A percentile compares a stretch with the other conserved stretches of the same genome.
These are phyloP conservation scores for Leptographium lundbergii DNA, from an alignment of 2,329 filamentous ascomycete genomes.

Conservation along the genomic window DNA sequence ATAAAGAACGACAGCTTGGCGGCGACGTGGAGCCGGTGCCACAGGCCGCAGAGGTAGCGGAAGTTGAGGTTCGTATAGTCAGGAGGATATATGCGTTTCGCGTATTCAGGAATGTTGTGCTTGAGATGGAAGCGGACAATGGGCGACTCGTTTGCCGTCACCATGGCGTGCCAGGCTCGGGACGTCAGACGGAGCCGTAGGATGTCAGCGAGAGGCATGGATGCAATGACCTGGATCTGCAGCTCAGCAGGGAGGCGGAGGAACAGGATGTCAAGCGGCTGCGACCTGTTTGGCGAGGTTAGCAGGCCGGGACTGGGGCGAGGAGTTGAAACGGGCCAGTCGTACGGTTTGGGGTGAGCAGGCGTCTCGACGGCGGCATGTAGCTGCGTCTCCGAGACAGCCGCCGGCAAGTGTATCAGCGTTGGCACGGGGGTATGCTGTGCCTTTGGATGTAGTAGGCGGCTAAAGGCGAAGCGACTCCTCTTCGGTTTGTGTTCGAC, in stretches of 20 bases:
- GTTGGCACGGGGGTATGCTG: background rate
- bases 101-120: constrained; percentile 47
- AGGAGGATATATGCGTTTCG: constrained; percentile 46
- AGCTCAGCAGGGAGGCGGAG: constrained; percentile 46
- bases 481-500: constrained; percentile 28
- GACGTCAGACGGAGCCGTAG: constrained; percentile 46
- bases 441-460: constrained; percentile 9
- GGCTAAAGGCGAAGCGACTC: constrained; percentile 13
- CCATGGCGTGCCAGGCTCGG: constrained; percentile 44
- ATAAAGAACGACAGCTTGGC: constrained; percentile 49
- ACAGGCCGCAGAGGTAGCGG: constrained; percentile 50
- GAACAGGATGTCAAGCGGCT: constrained; percentile 43
- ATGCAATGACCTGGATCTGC: constrained; percentile 49
- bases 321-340: no score
- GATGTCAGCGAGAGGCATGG: constrained; percentile 46
- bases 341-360: constrained; percentile 20
- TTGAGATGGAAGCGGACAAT: constrained; percentile 50
- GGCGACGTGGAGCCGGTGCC: constrained; percentile 53
- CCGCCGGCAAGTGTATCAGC: background rate
- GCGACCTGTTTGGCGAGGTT: constrained; percentile 20
- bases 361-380: constrained; percentile 5
- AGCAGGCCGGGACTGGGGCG: background rate
- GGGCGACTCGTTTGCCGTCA: constrained; percentile 46
- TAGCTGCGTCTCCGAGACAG: background rate
- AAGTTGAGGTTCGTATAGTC: constrained; percentile 37